phyloP scores from a whole-genome alignment of 768 basidiomycete genomes.

The Mycena vitilis region DNA sequence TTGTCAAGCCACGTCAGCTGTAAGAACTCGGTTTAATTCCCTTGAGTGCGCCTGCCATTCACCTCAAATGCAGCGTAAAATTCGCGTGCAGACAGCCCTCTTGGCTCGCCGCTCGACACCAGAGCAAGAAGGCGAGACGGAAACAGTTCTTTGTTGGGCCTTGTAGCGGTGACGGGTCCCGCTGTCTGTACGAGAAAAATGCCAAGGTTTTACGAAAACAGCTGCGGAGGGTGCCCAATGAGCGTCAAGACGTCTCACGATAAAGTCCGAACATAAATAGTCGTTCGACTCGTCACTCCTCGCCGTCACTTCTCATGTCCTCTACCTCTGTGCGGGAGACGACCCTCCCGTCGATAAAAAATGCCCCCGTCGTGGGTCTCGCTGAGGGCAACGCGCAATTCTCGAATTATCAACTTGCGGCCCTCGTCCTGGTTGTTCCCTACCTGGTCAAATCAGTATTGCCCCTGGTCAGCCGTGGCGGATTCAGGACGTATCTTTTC shows the following conservation, averaged over 20 bases:
- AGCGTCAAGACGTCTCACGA: not conserved
- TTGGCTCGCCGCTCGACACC: too few relatives aligned
- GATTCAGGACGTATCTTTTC: constrained; percentile 88
- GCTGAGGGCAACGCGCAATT: constrained; percentile 90
- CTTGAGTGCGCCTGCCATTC: too few relatives aligned
- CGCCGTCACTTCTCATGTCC: constrained; percentile 28
- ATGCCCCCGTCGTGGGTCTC: constrained; percentile 84
- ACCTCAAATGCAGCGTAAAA: too few relatives aligned
- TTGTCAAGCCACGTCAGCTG: too few relatives aligned
- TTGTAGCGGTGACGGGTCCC: too few relatives aligned
- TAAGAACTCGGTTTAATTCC: too few relatives aligned
- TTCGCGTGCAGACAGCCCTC: too few relatives aligned
- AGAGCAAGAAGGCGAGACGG: constrained; percentile 20
- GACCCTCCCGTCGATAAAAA: constrained; percentile 80
- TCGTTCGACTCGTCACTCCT: constrained; percentile 23
- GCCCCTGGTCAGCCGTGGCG: constrained; percentile 86
- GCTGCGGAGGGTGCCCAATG: too few relatives aligned
- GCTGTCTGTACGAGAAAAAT: too few relatives aligned
- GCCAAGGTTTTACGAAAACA: too few relatives aligned
- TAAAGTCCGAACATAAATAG: not conserved
- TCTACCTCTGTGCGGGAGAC: constrained; percentile 50
- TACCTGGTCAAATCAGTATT: constrained; percentile 85
- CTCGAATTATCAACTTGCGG: constrained; percentile 83
- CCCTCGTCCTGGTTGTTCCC: constrained; percentile 83
- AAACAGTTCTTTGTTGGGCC: too few relatives aligned